Evolutionary conservation across 2,329 filamentous ascomycete species (phyloP).

Genomic region (Penicillium sp.): DNA sequence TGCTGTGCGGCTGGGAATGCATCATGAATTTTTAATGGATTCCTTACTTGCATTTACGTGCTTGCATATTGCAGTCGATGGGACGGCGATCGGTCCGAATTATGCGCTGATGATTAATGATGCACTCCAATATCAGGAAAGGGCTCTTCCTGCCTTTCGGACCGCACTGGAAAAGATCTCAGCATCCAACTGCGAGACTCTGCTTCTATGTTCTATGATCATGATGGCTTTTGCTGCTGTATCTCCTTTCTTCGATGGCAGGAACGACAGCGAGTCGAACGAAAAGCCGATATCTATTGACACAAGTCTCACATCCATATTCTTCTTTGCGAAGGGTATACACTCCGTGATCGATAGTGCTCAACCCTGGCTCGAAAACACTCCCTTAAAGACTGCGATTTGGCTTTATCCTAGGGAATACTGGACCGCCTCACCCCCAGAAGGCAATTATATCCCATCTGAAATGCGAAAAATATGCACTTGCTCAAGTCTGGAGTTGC

Average conservation of each 20-base stretch:
- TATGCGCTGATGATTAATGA: constrained; percentile 32
- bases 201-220: constrained; percentile 6
- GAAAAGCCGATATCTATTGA: neutral
- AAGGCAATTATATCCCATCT: neutral
- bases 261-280: neutral
- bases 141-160: constrained; percentile 38
- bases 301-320: neutral
- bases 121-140: constrained; percentile 42
- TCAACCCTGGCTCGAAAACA: constrained; percentile 4
- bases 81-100: constrained; percentile 1
- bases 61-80: constrained; percentile 36
- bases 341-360: constrained; percentile 5
- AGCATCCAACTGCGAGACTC: constrained; percentile 3
- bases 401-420: neutral
- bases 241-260: neutral
- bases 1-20: constrained; percentile 41
- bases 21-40: constrained; percentile 47
- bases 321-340: constrained; percentile 4
- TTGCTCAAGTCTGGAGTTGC: neutral
- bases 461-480: neutral
- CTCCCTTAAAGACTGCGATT: neutral
- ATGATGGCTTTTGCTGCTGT: constrained; percentile 7
- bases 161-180: constrained; percentile 30
- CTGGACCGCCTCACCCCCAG: neutral
- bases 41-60: constrained; percentile 43